Percentiles rank a stretch among this genome's conserved stretches.
These are phyloP conservation scores for Nakataea oryzae DNA, from an alignment of 2,329 filamentous ascomycete species.

Conservation along the genomic window DNA sequence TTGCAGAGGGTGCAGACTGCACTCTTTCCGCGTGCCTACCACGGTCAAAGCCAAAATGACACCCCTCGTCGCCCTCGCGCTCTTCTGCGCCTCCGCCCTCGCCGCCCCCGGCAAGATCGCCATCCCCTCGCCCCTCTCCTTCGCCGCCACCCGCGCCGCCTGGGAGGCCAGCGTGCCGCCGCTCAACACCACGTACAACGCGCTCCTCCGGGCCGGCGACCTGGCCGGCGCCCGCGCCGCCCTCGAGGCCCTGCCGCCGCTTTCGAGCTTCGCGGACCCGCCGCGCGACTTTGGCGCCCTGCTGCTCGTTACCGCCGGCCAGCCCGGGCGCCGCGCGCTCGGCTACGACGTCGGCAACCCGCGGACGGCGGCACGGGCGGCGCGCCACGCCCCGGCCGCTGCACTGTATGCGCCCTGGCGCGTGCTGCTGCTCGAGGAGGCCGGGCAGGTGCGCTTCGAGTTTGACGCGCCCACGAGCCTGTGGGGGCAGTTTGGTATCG, in stretches of 20 bases:
- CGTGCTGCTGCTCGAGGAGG: conserved; percentile 1
- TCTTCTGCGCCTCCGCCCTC: too few relatives aligned
- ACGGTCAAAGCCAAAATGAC: too few relatives aligned
- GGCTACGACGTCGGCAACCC: conserved; percentile 3
- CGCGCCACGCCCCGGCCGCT: background rate
- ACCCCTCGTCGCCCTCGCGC: too few relatives aligned
- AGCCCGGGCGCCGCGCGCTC: background rate
- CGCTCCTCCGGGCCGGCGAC: background rate
- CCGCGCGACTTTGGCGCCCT: conserved; percentile 1
- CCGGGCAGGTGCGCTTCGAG: background rate
- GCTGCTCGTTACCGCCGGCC: background rate
- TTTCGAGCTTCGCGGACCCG: background rate
- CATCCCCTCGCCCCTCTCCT: background rate
- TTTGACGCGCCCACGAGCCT: conserved; percentile 1
- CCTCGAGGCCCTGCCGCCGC: conserved; percentile 1
- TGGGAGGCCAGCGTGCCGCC: background rate
- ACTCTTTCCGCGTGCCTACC: too few relatives aligned
- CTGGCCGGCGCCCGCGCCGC: background rate
- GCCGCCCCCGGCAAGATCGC: background rate
- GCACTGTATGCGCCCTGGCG: conserved; percentile 1
- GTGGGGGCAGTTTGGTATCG: background rate
- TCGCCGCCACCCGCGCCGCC: background rate
- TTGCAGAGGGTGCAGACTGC: too few relatives aligned
- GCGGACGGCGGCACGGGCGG: background rate
- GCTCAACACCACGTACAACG: background rate